Evolutionary conservation across 257 asterid species (phyloP).

Genomic region (Craterostigma plantagineum): DNA sequence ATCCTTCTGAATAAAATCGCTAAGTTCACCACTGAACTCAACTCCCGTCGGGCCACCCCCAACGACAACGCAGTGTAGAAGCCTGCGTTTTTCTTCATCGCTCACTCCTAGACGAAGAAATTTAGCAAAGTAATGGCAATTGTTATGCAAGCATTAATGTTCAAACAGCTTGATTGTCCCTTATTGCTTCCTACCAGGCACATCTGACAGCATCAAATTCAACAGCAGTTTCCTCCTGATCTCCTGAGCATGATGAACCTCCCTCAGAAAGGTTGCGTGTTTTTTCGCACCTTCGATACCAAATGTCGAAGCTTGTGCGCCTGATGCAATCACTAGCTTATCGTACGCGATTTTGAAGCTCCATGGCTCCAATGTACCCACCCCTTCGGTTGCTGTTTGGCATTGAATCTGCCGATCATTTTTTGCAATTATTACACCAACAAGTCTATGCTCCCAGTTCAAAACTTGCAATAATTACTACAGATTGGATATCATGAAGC

Average conservation of each 20-base stretch:
- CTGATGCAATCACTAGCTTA: conserved; percentile 73
- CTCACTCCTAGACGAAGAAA: conserved; percentile 30
- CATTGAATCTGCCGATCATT: conserved; percentile 35
- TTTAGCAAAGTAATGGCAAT: no score
- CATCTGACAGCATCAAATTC: conserved; percentile 81
- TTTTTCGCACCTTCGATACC: conserved; percentile 75
- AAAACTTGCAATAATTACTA: no score
- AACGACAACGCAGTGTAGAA: conserved; percentile 87
- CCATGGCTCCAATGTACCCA: conserved; percentile 58
- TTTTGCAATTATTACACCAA: conserved; percentile 9
- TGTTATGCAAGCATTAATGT: no score
- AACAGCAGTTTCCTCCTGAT: conserved; percentile 71
- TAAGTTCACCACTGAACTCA: conserved; percentile 94
- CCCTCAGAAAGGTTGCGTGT: conserved; percentile 81
- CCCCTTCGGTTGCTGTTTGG: conserved; percentile 23
- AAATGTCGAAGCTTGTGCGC: conserved; percentile 84
- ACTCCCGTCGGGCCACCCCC: conserved; percentile 99
- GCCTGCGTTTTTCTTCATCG: conserved; percentile 79
- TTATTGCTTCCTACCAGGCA: conserved; percentile 40
- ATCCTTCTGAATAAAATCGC: conserved; percentile 82
- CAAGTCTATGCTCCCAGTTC: no score
- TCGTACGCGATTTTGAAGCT: conserved; percentile 56
- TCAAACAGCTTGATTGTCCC: background rate
- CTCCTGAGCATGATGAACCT: conserved; percentile 92
- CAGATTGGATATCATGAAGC: no score